Conservation (phyloP, 2,329 filamentous ascomycete genomes). For the Sclerotinia spermophila region DNA sequence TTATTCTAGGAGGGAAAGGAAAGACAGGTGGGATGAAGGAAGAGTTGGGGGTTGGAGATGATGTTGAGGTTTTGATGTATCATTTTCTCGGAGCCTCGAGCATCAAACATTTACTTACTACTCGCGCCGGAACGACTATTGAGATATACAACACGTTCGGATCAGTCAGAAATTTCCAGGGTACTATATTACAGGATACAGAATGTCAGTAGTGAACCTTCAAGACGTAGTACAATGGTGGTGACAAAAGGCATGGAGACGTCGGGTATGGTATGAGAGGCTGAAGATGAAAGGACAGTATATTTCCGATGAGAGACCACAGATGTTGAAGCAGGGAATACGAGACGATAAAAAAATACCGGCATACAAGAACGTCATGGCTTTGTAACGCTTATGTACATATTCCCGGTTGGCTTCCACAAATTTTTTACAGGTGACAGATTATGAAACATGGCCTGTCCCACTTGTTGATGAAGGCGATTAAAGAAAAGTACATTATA, state of each 20-base stretch:
- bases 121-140: background rate
- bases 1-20: slow-evolving; percentile 79
- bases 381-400: background rate
- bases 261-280: background rate
- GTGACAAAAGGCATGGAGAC: background rate
- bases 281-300: background rate
- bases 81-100: background rate
- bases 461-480: background rate
- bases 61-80: slow-evolving; percentile 35
- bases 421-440: background rate
- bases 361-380: background rate
- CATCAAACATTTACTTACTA: slow-evolving; percentile 24
- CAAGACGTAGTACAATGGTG: background rate
- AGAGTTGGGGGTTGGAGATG: slow-evolving; percentile 91
- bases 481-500: background rate
- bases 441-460: background rate
- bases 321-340: background rate
- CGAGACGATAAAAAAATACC: background rate
- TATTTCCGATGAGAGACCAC: background rate
- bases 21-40: slow-evolving; percentile 93
- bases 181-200: background rate
- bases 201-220: background rate
- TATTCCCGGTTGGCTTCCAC: background rate
- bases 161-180: background rate
- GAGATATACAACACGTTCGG: background rate